These are phyloP conservation scores for Tarenaya hassleriana DNA, from an alignment of 345 rosid species.

Conservation along the genomic window DNA sequence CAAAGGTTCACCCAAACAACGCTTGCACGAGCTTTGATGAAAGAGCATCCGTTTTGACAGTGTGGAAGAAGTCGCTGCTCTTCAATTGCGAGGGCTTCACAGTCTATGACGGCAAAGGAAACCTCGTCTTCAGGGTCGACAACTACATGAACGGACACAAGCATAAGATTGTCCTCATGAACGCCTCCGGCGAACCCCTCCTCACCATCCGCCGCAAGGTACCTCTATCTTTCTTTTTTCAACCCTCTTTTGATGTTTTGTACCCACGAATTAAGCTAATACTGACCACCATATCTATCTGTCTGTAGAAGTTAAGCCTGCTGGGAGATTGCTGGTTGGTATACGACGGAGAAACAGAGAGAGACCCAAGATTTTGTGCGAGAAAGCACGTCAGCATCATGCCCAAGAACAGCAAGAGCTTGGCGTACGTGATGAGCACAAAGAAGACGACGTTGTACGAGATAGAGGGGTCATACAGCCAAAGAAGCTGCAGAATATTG, in stretches of 20 bases:
- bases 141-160: constrained; percentile 54
- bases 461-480: constrained; percentile 73
- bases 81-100: constrained; percentile 96
- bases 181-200: constrained; percentile 75
- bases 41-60: constrained; percentile 45
- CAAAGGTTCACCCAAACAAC: constrained; percentile 61
- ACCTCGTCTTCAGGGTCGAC: constrained; percentile 77
- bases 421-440: constrained; percentile 43
- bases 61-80: constrained; percentile 90
- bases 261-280: neutral
- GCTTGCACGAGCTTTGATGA: constrained; percentile 15
- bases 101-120: constrained; percentile 64
- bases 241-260: neutral
- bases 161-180: constrained; percentile 83
- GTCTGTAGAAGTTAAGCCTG: constrained; percentile 60
- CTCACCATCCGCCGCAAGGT: constrained; percentile 97
- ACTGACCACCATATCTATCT: too few relatives aligned
- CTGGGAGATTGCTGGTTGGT: constrained; percentile 73
- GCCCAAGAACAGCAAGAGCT: constrained; percentile 35
- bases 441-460: constrained; percentile 38
- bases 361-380: constrained; percentile 44
- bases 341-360: constrained; percentile 64
- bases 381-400: constrained; percentile 49
- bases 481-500: constrained; percentile 56
- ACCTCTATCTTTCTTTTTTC: neutral